Percentiles rank a stretch among this genome's conserved stretches.
phyloP scores from a whole-genome alignment of 2,329 filamentous ascomycete species.

The Fusarium duplospermum region DNA sequence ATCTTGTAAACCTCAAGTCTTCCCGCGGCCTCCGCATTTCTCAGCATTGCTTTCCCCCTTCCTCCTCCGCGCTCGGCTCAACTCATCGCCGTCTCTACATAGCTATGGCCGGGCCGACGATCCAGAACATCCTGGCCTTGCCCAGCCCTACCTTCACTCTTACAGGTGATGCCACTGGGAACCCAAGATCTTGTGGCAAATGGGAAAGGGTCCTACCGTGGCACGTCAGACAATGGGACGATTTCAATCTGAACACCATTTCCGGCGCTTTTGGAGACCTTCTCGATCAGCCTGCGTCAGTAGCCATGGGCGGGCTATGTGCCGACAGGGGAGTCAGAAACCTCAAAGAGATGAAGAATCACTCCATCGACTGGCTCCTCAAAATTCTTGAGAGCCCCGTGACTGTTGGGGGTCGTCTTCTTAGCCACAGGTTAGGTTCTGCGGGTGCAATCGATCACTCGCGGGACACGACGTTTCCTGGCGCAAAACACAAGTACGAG shows the following conservation, averaged over 20 bases:
- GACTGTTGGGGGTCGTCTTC: neutral
- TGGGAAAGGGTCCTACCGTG: neutral
- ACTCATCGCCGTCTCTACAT: neutral
- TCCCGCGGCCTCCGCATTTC: neutral
- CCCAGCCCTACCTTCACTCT: neutral
- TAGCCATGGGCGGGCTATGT: fast-evolving
- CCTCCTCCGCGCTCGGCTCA: neutral
- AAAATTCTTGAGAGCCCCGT: neutral
- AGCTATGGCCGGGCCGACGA: neutral
- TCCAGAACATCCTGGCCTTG: neutral
- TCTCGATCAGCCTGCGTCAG: neutral
- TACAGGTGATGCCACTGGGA: neutral
- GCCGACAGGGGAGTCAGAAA: neutral
- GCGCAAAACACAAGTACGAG: neutral
- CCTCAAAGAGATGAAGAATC: neutral
- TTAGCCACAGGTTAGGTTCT: neutral
- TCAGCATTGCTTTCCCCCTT: neutral
- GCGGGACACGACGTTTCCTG: neutral
- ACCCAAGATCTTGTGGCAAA: neutral
- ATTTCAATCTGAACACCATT: neutral
- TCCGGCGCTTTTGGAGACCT: neutral
- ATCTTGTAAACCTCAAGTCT: neutral
- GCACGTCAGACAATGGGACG: neutral
- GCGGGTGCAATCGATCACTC: neutral
- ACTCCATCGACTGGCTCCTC: neutral